These are phyloP conservation scores for Xylaria sp. DNA, from an alignment of 2,329 filamentous ascomycete species.

Conservation along the genomic window DNA sequence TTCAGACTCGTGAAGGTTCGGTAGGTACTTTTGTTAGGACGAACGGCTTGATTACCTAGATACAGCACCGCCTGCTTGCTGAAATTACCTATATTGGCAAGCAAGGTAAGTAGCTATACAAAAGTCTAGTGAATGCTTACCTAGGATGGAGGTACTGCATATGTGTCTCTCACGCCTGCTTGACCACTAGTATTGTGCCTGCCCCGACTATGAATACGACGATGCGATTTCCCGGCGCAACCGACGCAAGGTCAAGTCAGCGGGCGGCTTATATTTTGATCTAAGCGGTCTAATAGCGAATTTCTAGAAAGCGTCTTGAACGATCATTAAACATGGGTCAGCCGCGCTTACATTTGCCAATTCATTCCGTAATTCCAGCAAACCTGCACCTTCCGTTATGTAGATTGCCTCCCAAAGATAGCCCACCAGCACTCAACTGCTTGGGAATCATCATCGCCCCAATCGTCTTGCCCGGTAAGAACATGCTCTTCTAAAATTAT, in stretches of 20 bases:
- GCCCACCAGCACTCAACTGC: slow-evolving; percentile 76
- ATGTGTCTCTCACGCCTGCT: neutral
- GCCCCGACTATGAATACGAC: neutral
- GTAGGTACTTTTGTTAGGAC: no score
- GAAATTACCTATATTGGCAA: neutral
- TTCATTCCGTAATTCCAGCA: no score
- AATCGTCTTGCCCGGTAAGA: slow-evolving; percentile 77
- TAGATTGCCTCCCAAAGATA: slow-evolving; percentile 57
- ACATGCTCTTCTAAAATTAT: slow-evolving; percentile 68
- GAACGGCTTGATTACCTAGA: no score
- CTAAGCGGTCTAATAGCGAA: neutral
- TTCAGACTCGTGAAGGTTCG: no score
- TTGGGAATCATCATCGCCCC: slow-evolving; percentile 64
- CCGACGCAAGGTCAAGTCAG: neutral
- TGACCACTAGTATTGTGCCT: neutral
- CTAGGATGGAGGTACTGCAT: neutral
- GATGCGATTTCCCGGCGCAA: neutral
- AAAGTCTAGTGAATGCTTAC: neutral
- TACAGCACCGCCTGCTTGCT: neutral
- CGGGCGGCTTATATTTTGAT: no score
- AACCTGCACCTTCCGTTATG: neutral
- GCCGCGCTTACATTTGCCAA: neutral
- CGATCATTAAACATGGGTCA: neutral
- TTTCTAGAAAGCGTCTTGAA: neutral
- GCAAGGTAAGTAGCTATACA: neutral